phyloP scores from a whole-genome alignment of 306 rosid genomes.

The Cicer bijugum region DNA sequence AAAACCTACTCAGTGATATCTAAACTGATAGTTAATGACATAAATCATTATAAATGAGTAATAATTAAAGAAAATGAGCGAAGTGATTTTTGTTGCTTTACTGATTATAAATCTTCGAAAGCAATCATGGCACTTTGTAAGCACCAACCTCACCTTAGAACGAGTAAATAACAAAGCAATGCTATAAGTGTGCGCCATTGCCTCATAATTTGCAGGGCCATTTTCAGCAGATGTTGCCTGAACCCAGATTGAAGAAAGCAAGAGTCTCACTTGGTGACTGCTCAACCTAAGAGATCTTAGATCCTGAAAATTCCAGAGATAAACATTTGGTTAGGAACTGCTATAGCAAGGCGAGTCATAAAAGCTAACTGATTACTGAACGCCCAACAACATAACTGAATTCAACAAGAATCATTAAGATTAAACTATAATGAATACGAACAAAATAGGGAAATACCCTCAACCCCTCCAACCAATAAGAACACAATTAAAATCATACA shows the following conservation, averaged over 20 bases:
- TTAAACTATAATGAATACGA: slow-evolving; percentile 24
- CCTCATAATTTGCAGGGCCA: slow-evolving; percentile 85
- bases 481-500: slow-evolving; percentile 23
- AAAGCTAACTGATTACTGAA: slow-evolving; percentile 32
- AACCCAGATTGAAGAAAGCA: slow-evolving; percentile 95
- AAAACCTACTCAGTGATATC: neutral
- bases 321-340: slow-evolving; percentile 42
- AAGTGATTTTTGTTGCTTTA: slow-evolving; percentile 1
- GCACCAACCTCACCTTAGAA: slow-evolving; percentile 71
- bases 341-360: slow-evolving; percentile 21
- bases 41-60: slow-evolving; percentile 1
- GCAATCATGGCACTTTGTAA: slow-evolving; percentile 37
- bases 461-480: neutral
- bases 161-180: slow-evolving; percentile 75
- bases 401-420: slow-evolving; percentile 31
- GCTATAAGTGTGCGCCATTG: slow-evolving; percentile 89
- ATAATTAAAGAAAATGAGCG: slow-evolving; percentile 15
- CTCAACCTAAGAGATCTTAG: slow-evolving; percentile 81
- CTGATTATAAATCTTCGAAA: slow-evolving; percentile 30
- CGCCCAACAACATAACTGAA: slow-evolving; percentile 20
- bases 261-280: slow-evolving; percentile 90
- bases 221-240: slow-evolving; percentile 89
- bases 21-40: slow-evolving; percentile 20
- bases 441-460: neutral
- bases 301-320: slow-evolving; percentile 61